Conservation (phyloP, 2,329 filamentous ascomycete species). For the Fusarium anthophilum region DNA sequence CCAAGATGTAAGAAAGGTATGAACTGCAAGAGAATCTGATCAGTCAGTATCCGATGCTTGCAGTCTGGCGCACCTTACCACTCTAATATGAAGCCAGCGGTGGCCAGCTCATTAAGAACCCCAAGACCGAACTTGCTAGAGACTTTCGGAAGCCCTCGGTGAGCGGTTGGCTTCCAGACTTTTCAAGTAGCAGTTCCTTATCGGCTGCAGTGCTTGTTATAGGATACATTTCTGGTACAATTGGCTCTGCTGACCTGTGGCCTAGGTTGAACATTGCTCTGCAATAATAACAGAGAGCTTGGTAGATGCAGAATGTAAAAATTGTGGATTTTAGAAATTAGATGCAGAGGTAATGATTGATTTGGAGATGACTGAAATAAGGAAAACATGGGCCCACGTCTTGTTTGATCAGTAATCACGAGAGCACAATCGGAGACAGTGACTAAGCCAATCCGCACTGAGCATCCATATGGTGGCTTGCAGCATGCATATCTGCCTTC, state of each 20-base stretch:
- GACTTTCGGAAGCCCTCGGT: neutral
- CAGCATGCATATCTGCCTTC: neutral
- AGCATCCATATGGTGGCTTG: neutral
- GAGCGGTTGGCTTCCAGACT: neutral
- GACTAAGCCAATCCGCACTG: neutral
- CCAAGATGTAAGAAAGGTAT: neutral
- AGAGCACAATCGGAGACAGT: neutral
- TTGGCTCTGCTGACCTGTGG: neutral
- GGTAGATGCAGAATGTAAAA: neutral
- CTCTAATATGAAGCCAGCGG: neutral
- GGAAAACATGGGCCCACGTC: neutral
- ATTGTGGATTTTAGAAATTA: rapidly evolving
- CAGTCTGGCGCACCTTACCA: neutral
- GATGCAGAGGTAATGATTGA: neutral
- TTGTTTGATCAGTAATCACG: neutral
- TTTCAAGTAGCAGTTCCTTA: neutral
- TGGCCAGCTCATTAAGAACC: neutral
- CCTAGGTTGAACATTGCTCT: neutral
- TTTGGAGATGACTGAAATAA: neutral
- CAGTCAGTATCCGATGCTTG: neutral
- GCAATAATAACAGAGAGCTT: neutral
- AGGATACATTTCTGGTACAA: neutral
- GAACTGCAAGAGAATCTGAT: neutral
- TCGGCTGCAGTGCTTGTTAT: neutral
- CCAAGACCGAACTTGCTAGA: neutral